Conservation (phyloP, 345 rosid genomes). For the Tarenaya hassleriana region DNA sequence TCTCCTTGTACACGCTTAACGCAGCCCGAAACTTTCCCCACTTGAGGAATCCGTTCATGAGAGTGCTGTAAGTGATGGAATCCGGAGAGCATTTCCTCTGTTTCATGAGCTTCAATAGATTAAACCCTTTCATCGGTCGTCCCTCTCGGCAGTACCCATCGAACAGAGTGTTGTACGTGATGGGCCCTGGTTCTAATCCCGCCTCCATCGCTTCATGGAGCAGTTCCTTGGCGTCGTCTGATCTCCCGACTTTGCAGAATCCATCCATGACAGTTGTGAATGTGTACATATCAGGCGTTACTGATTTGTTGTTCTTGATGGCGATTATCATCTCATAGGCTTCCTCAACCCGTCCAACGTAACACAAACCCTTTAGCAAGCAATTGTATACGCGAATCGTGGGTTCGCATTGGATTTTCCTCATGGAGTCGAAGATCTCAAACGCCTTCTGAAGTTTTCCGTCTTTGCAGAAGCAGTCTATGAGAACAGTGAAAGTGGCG, state of each 20-base stretch:
- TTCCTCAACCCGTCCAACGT: constrained; percentile 64
- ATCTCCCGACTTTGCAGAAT: constrained; percentile 64
- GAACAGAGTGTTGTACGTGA: constrained; percentile 54
- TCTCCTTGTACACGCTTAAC: constrained; percentile 34
- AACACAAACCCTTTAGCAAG: constrained; percentile 58
- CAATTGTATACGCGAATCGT: constrained; percentile 51
- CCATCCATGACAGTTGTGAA: constrained; percentile 64
- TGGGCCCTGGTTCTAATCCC: constrained; percentile 42
- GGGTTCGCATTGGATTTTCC: constrained; percentile 30
- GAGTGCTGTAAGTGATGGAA: constrained; percentile 42
- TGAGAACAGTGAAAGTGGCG: constrained; percentile 34
- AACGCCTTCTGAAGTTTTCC: constrained; percentile 46
- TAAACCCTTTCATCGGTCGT: constrained; percentile 39
- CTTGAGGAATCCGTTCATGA: constrained; percentile 43
- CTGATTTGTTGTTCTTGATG: constrained; percentile 27
- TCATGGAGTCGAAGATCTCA: constrained; percentile 39
- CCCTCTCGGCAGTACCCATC: constrained; percentile 56
- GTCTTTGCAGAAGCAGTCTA: constrained; percentile 38
- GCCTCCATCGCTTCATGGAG: constrained; percentile 41
- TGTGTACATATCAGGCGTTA: constrained; percentile 46
- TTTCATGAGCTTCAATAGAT: constrained; percentile 48
- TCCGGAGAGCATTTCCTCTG: constrained; percentile 43
- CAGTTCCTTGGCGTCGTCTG: constrained; percentile 57
- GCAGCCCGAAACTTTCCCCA: constrained; percentile 44
- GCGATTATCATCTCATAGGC: constrained; percentile 39